Evolutionary conservation across 2,329 filamentous ascomycete genomes (phyloP).

Genomic region (Venturia oleaginea): DNA sequence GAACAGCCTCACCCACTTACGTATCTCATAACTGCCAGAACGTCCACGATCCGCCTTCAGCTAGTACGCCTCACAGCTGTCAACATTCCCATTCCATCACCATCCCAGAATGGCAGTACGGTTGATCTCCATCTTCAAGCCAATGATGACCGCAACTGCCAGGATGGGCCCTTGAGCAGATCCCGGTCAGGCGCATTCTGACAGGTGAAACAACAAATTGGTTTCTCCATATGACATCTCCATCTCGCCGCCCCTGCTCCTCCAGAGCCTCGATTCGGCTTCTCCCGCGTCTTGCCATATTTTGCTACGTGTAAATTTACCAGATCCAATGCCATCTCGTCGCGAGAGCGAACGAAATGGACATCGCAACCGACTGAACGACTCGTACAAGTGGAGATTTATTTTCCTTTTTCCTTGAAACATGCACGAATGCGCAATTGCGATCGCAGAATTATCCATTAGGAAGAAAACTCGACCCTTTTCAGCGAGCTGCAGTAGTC

Average conservation of each 20-base stretch:
- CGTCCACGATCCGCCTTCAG: neutral
- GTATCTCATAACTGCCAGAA: neutral
- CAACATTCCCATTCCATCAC: neutral
- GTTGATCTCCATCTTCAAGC: neutral
- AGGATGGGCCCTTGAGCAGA: neutral
- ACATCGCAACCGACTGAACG: too few relatives aligned
- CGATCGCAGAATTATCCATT: neutral
- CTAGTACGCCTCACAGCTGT: conserved; percentile 4
- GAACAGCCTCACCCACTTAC: neutral
- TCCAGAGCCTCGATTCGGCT: neutral
- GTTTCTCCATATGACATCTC: neutral
- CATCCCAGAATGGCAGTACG: neutral
- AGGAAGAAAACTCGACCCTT: neutral
- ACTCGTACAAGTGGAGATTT: neutral
- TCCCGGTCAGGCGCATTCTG: neutral
- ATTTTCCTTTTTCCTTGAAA: neutral
- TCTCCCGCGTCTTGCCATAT: neutral
- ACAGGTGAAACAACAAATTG: neutral
- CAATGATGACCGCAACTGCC: neutral
- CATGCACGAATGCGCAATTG: neutral
- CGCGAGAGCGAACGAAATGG: too few relatives aligned
- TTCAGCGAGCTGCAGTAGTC: neutral
- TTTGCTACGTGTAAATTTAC: too few relatives aligned
- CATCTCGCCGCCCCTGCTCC: neutral
- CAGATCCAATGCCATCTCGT: too few relatives aligned